A percentile compares a stretch with the other conserved stretches of the same genome.
Conservation (phyloP, 768 basidiomycete species). For the Wakefieldia striispora region DNA sequence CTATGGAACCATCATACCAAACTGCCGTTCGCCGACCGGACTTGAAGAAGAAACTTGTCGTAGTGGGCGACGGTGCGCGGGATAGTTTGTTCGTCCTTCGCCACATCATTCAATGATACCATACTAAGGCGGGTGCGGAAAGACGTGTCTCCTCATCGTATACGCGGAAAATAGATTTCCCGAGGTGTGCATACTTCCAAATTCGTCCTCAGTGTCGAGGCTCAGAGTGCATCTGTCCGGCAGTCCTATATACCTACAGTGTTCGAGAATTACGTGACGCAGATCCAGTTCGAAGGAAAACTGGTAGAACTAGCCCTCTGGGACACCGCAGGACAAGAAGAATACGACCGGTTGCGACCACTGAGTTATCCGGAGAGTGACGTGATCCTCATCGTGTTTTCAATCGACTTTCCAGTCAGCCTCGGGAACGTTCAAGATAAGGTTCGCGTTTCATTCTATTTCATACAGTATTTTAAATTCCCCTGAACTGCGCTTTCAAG, state of each 20-base stretch:
- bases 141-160: conserved; percentile 95
- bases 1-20: conserved; percentile 29
- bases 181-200: conserved; percentile 57
- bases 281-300: conserved; percentile 83
- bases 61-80: conserved; percentile 80
- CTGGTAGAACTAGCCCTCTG: conserved; percentile 94
- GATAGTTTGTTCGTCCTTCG: conserved; percentile 25
- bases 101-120: conserved; percentile 25
- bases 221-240: conserved; percentile 15
- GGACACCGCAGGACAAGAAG: conserved; percentile 98
- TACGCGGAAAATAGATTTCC: conserved; percentile 97
- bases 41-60: conserved; percentile 83
- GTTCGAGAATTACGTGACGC: conserved; percentile 92
- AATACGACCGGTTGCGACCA: conserved; percentile 87
- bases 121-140: conserved; percentile 74
- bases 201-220: conserved; percentile 3
- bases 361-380: conserved; percentile 87
- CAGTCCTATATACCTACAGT: conserved; percentile 93
- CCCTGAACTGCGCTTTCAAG: conserved; percentile 38
- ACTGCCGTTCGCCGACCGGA: conserved; percentile 58
- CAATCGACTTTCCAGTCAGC: conserved; percentile 88
- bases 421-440: conserved; percentile 90
- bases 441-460: conserved; percentile 40
- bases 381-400: conserved; percentile 93
- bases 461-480: not conserved